Evolutionary conservation across 2,329 filamentous ascomycete species (phyloP).

Genomic region (Periglandula ipomoeae): DNA sequence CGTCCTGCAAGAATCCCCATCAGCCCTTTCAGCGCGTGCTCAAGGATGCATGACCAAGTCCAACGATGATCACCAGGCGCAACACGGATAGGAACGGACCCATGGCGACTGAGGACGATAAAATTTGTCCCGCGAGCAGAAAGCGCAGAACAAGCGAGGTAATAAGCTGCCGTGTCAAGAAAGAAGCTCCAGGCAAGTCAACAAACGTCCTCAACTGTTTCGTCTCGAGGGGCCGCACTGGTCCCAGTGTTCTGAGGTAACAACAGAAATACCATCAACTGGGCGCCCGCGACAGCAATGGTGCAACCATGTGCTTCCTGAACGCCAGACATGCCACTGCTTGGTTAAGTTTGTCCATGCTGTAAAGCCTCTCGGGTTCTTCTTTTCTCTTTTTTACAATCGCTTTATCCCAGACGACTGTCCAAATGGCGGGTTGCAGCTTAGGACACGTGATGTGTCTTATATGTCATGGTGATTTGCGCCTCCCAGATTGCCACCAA

Average conservation of each 20-base stretch:
- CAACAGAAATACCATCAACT: constrained; percentile 4
- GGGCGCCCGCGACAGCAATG: constrained; percentile 1
- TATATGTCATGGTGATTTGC: constrained; percentile 6
- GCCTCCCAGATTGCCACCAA: constrained; percentile 1
- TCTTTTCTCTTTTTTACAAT: constrained; percentile 3
- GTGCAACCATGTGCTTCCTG: constrained; percentile 1
- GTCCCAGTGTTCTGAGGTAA: constrained; percentile 1
- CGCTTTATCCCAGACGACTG: constrained; percentile 7
- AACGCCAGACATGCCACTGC: not conserved
- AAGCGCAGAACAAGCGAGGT: not conserved
- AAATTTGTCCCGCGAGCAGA: not conserved
- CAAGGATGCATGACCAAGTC: constrained; percentile 2
- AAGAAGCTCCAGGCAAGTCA: not conserved
- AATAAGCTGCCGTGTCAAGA: not conserved
- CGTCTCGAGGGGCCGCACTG: constrained; percentile 1
- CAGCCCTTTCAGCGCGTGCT: not conserved
- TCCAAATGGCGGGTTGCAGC: constrained; percentile 4
- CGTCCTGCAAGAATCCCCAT: not conserved
- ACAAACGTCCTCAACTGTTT: not conserved
- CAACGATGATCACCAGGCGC: not conserved
- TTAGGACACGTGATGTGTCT: constrained; percentile 9
- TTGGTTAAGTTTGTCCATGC: constrained; percentile 3
- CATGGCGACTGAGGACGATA: not conserved
- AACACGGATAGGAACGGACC: not conserved
- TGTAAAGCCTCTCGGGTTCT: not conserved